phyloP scores from a whole-genome alignment of 768 basidiomycete genomes.

The Naematelia encephala region DNA sequence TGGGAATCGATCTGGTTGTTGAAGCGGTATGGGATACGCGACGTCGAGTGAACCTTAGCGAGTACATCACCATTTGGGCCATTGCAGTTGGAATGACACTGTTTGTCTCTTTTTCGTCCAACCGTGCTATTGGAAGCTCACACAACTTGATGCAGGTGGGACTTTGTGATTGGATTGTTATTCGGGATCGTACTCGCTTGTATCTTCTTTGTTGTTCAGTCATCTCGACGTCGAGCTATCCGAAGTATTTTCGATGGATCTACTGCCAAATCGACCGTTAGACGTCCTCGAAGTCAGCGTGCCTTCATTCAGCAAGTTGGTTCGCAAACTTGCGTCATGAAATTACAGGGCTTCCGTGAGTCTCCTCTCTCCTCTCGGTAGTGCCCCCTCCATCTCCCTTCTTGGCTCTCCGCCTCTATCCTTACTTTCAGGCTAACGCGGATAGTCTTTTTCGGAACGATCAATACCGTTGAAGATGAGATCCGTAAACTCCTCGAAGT shows the following conservation, averaged over 20 bases:
- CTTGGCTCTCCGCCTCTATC: slow-evolving; percentile 62
- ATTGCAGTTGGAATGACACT: slow-evolving; percentile 73
- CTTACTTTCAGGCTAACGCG: too few species aligned
- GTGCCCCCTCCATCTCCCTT: background rate
- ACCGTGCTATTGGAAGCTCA: too few species aligned
- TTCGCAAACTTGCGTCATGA: slow-evolving; percentile 81
- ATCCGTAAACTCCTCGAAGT: slow-evolving; percentile 72
- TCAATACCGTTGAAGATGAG: slow-evolving; percentile 80
- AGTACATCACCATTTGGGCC: slow-evolving; percentile 53
- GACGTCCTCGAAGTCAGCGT: slow-evolving; percentile 79
- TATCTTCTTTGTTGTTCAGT: slow-evolving; percentile 97
- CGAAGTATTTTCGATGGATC: slow-evolving; percentile 78
- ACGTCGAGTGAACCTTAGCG: slow-evolving; percentile 73
- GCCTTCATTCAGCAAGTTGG: slow-evolving; percentile 90
- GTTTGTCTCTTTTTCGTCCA: too few species aligned
- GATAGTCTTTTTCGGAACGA: slow-evolving; percentile 66
- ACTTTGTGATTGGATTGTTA: slow-evolving; percentile 89
- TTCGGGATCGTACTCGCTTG: slow-evolving; percentile 91
- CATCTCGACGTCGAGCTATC: slow-evolving; percentile 79
- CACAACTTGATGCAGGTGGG: too few species aligned
- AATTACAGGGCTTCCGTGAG: slow-evolving; percentile 66
- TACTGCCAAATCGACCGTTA: slow-evolving; percentile 81
- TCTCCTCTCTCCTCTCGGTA: slow-evolving; percentile 3
- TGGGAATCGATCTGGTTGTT: slow-evolving; percentile 89
- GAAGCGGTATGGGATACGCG: slow-evolving; percentile 96